Evolutionary conservation across 1,284 basidiomycete genomes (phyloP).

Genomic region (Meripilus lineatus): DNA sequence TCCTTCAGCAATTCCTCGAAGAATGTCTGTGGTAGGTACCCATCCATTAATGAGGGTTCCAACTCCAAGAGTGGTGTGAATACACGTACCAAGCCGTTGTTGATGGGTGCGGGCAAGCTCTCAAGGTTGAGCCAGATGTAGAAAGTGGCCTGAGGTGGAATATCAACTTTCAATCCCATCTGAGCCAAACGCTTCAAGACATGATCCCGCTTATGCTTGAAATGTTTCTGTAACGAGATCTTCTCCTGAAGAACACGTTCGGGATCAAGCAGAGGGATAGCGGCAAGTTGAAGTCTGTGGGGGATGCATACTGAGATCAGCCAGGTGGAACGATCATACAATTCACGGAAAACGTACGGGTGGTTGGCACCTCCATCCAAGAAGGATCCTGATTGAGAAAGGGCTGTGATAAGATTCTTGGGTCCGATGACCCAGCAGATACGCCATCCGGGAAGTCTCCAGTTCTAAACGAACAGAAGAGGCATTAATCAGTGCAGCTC

Average conservation of each 20-base stretch:
- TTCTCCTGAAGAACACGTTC: conserved; percentile 68
- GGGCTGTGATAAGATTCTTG: conserved; percentile 81
- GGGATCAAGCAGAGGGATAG: conserved; percentile 76
- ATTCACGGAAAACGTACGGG: conserved; percentile 48
- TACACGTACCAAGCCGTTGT: conserved; percentile 74
- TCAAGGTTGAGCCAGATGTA: conserved; percentile 91
- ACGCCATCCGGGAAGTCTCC: conserved; percentile 90
- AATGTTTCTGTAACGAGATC: conserved; percentile 81
- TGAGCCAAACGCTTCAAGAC: conserved; percentile 78
- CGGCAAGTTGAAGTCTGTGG: conserved; percentile 76
- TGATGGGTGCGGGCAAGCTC: conserved; percentile 72
- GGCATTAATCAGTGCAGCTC: too few relatives aligned
- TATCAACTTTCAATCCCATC: conserved; percentile 71
- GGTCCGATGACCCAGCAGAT: conserved; percentile 96
- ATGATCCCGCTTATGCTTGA: conserved; percentile 88
- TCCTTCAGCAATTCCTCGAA: conserved; percentile 94
- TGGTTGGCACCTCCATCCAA: conserved; percentile 88
- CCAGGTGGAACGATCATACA: conserved; percentile 3
- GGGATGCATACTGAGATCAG: background rate
- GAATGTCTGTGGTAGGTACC: too few relatives aligned
- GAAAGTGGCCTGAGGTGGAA: conserved; percentile 78
- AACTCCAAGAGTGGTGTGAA: background rate
- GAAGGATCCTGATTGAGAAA: conserved; percentile 87
- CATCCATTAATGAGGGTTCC: too few relatives aligned
- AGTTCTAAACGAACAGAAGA: conserved; percentile 56